These are phyloP conservation scores for Penicillium verhagenii DNA, from an alignment of 495 filamentous ascomycete species.

Conservation along the genomic window DNA sequence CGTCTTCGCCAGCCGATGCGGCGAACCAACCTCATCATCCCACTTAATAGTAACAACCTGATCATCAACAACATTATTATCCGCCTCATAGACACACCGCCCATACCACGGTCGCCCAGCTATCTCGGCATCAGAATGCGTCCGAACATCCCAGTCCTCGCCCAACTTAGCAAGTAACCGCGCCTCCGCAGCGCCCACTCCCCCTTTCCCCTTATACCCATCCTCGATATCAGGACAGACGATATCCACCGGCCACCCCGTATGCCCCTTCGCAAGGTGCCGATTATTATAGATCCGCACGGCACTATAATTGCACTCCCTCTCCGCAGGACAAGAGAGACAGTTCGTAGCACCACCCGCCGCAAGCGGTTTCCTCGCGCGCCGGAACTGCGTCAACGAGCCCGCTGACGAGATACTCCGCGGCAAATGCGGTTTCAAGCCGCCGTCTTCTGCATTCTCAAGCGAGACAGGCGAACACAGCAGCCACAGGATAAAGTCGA, in stretches of 20 bases:
- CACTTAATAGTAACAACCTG: constrained; percentile 84
- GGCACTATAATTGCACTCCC: constrained; percentile 77
- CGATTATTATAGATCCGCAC: constrained; percentile 69
- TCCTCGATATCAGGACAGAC: constrained; percentile 91
- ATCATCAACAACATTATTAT: constrained; percentile 88
- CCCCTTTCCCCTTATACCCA: constrained; percentile 20
- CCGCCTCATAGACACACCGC: constrained; percentile 87
- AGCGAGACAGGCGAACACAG: constrained; percentile 35
- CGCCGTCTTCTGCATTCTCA: constrained; percentile 6
- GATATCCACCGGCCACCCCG: constrained; percentile 80
- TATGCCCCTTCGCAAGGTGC: constrained; percentile 59
- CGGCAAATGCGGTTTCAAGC: constrained; percentile 66
- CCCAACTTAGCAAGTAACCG: constrained; percentile 44
- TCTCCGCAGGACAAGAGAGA: constrained; percentile 70
- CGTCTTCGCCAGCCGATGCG: constrained; percentile 66
- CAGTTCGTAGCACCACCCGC: constrained; percentile 87
- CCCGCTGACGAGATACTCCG: constrained; percentile 70
- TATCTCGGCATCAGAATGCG: constrained; percentile 50
- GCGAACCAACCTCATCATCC: constrained; percentile 50
- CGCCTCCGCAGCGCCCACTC: constrained; percentile 22
- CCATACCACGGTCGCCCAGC: constrained; percentile 78
- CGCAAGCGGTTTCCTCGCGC: constrained; percentile 64
- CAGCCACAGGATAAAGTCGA: constrained; percentile 89
- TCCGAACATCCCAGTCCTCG: constrained; percentile 62
- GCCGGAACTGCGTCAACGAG: constrained; percentile 62